Percentiles rank a stretch among this genome's conserved stretches.
Conservation (phyloP, 352 stramenopile species). For the Blastocystis sp. region DNA sequence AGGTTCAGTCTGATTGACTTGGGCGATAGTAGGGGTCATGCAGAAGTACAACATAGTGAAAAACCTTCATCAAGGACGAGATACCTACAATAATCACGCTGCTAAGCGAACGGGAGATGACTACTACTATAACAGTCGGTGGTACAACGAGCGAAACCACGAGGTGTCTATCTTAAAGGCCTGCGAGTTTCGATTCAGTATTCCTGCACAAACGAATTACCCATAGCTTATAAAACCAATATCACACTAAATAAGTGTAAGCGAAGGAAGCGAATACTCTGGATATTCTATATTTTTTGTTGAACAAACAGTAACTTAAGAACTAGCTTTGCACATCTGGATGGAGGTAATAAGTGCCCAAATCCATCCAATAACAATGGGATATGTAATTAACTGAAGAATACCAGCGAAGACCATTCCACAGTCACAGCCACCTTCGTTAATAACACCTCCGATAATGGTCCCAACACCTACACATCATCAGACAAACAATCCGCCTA, state of each 20-base stretch:
- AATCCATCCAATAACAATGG: not conserved
- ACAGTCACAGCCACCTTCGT: slow-evolving; percentile 31
- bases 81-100: slow-evolving; percentile 28
- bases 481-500: not conserved
- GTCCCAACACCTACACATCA: not conserved
- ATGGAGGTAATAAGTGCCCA: not conserved
- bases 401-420: not conserved
- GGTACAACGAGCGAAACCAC: not conserved
- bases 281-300: not conserved
- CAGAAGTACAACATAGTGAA: not conserved
- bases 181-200: not conserved
- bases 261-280: no score
- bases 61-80: not conserved
- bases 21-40: not conserved
- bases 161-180: not conserved
- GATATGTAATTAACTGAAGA: not conserved
- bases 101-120: not conserved
- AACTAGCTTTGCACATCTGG: not conserved
- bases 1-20: not conserved
- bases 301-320: not conserved
- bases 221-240: no score
- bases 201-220: no score
- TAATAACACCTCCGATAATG: slow-evolving; percentile 18
- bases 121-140: slow-evolving; percentile 53
- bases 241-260: no score